Evolutionary conservation across 345 rosid species (phyloP).

Genomic region (Citrus hindsii): DNA sequence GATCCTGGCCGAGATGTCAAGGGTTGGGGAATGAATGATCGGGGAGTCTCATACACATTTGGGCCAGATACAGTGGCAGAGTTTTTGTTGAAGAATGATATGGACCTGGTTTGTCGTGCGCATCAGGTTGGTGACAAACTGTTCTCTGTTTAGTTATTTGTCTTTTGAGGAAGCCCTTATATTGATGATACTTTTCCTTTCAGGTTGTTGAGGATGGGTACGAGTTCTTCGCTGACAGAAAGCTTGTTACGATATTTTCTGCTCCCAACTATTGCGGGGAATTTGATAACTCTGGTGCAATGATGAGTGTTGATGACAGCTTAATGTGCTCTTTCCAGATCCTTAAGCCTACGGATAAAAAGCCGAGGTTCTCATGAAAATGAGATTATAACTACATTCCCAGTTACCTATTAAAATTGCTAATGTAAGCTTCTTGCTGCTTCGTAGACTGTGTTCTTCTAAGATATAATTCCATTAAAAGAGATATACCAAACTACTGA

Average conservation of each 20-base stretch:
- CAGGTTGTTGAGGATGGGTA: conserved; percentile 97
- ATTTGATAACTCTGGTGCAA: conserved; percentile 90
- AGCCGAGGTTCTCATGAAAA: conserved; percentile 39
- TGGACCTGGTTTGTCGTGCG: conserved; percentile 95
- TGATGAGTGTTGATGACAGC: conserved; percentile 96
- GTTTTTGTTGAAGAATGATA: conserved; percentile 65
- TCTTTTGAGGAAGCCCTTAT: conserved; percentile 8
- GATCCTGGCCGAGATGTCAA: conserved; percentile 77
- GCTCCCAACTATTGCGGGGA: conserved; percentile 96
- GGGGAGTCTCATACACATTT: conserved; percentile 87
- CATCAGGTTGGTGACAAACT: conserved; percentile 59
- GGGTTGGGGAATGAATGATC: conserved; percentile 94
- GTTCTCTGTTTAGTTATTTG: neutral
- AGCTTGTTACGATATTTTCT: conserved; percentile 83
- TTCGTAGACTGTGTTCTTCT: neutral
- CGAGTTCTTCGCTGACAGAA: conserved; percentile 86
- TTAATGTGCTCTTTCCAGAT: conserved; percentile 93
- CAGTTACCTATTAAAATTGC: conserved; percentile 8
- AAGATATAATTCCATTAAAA: neutral
- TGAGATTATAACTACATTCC: conserved; percentile 5
- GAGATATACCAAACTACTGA: neutral
- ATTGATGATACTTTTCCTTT: neutral
- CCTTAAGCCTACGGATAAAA: conserved; percentile 74
- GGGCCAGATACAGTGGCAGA: conserved; percentile 77
- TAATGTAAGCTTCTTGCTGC: conserved; percentile 21